Percentiles rank a stretch among this genome's conserved stretches.
Conservation (phyloP, 257 asterid genomes). For the Dorcoceras hygrometricum region DNA sequence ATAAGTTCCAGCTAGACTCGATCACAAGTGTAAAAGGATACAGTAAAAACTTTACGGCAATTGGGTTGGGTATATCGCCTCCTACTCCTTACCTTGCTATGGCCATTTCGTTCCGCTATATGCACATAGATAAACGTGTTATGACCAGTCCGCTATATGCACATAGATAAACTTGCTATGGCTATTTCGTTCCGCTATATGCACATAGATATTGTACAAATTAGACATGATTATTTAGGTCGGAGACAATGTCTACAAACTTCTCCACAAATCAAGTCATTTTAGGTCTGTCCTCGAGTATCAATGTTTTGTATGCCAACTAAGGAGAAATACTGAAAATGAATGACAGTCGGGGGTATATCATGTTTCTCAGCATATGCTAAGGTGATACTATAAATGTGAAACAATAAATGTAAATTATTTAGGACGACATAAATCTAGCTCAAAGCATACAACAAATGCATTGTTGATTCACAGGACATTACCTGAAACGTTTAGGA, state of each 20-base stretch:
- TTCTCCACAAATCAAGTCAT: too few species aligned
- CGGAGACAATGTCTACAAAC: too few species aligned
- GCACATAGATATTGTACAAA: background rate
- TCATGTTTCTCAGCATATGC: background rate
- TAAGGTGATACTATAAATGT: too few species aligned
- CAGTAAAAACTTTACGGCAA: background rate
- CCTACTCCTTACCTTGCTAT: background rate
- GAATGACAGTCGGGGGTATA: background rate
- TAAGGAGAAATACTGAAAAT: too few species aligned
- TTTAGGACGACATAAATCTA: background rate
- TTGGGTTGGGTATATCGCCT: background rate
- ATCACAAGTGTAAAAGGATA: background rate
- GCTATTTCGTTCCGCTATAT: background rate
- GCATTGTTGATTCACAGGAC: background rate
- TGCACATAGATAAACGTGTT: background rate
- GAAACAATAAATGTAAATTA: background rate
- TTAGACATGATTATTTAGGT: background rate
- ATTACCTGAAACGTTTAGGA: background rate
- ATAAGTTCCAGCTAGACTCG: background rate
- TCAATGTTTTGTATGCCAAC: too few species aligned
- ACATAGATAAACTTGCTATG: background rate
- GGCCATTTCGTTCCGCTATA: background rate
- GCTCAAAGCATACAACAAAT: background rate
- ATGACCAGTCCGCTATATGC: background rate
- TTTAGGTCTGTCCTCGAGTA: too few species aligned